A percentile compares a stretch with the other conserved stretches of the same genome.
Conservation (phyloP, 192 early-diverging fungal genomes). For the Lunasporangiospora selenospora region DNA sequence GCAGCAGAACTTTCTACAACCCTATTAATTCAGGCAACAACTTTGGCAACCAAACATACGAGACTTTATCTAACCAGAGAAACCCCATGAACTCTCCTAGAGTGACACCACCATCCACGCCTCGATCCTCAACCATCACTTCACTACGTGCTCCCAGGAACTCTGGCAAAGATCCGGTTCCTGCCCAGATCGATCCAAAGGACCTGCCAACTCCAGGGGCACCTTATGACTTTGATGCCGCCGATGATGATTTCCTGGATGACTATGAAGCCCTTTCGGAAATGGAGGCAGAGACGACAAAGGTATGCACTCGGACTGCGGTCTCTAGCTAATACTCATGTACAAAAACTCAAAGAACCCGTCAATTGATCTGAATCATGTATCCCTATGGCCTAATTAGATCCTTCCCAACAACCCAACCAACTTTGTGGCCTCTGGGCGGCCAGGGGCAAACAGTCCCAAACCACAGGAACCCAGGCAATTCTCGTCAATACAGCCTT, state of each 20-base stretch:
- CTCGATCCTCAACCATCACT: neutral
- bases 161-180: neutral
- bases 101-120: too few relatives aligned
- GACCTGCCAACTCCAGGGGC: neutral
- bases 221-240: neutral
- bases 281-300: slow-evolving; percentile 9
- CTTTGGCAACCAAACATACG: neutral
- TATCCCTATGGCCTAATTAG: too few relatives aligned
- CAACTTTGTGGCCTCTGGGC: too few relatives aligned
- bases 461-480: neutral
- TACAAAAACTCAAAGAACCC: too few relatives aligned
- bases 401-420: too few relatives aligned
- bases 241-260: slow-evolving; percentile 23
- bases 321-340: too few relatives aligned
- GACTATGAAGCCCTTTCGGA: slow-evolving; percentile 7
- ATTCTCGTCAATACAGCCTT: too few relatives aligned
- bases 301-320: too few relatives aligned
- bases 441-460: too few relatives aligned
- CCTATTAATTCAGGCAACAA: neutral
- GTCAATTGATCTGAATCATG: too few relatives aligned
- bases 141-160: neutral
- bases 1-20: neutral
- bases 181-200: neutral
- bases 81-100: neutral
- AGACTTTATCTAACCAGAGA: too few relatives aligned